Evolutionary conservation across 169 alveolate species (phyloP).

Genomic region (Eimeria mitis): DNA sequence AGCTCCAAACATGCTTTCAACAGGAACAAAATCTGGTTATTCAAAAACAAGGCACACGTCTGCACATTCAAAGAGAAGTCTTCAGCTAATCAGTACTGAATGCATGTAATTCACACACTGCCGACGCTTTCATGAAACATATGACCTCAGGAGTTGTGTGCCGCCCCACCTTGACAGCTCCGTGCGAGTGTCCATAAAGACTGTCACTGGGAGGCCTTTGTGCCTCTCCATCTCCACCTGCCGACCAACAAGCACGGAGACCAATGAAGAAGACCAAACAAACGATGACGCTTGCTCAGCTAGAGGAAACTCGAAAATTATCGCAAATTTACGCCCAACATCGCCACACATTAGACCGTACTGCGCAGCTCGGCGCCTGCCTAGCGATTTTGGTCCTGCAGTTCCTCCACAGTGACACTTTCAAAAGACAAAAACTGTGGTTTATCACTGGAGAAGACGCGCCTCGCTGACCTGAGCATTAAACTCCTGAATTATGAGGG

Average conservation of each 20-base stretch:
- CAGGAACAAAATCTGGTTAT: neutral
- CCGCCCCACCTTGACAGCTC: conserved; percentile 72
- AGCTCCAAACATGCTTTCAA: neutral
- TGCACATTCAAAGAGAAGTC: neutral
- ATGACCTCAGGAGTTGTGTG: neutral
- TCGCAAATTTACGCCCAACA: neutral
- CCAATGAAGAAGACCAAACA: neutral
- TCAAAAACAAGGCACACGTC: neutral
- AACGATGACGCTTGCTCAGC: neutral
- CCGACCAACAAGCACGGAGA: neutral
- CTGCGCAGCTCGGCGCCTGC: neutral
- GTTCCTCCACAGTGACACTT: neutral
- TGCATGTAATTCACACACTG: neutral
- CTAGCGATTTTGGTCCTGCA: too few relatives aligned
- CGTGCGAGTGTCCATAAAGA: conserved; percentile 83
- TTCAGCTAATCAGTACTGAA: neutral
- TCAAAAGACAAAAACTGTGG: neutral
- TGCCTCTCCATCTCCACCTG: conserved; percentile 82
- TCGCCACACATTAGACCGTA: neutral
- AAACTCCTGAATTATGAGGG: conserved; percentile 81
- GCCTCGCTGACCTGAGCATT: conserved; percentile 71
- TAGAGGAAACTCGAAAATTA: neutral
- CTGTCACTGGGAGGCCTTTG: conserved; percentile 78
- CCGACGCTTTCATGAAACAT: neutral
- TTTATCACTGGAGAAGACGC: neutral